phyloP scores from a whole-genome alignment of 2,329 filamentous ascomycete genomes.

The Colletotrichum euphorbiae region DNA sequence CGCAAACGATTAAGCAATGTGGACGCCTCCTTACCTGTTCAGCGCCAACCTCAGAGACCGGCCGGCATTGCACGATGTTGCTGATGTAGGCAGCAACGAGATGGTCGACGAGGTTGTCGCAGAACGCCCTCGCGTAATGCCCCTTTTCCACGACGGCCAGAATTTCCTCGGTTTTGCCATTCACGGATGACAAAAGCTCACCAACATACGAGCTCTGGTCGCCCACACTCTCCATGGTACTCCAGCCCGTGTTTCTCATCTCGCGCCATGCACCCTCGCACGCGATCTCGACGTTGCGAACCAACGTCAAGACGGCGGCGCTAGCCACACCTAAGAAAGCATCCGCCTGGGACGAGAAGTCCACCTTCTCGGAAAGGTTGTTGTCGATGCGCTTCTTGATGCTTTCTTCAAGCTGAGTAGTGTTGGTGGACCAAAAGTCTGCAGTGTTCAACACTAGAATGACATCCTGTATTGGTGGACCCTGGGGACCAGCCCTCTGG shows the following conservation, averaged over 20 bases:
- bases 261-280: conserved; percentile 93
- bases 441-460: conserved; percentile 94
- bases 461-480: conserved; percentile 75
- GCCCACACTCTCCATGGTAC: conserved; percentile 89
- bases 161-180: conserved; percentile 78
- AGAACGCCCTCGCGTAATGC: conserved; percentile 94
- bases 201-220: conserved; percentile 94
- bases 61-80: conserved; percentile 89
- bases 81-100: conserved; percentile 82
- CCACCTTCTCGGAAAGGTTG: conserved; percentile 79
- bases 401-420: conserved; percentile 92
- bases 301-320: conserved; percentile 84
- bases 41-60: conserved; percentile 92
- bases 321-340: conserved; percentile 95
- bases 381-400: conserved; percentile 91
- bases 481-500: conserved; percentile 66
- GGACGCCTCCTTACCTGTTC: conserved; percentile 73
- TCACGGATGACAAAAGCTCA: conserved; percentile 80
- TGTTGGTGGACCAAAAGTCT: conserved; percentile 96
- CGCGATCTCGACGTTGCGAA: conserved; percentile 83
- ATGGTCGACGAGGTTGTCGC: conserved; percentile 93
- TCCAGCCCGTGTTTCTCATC: conserved; percentile 97
- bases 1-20: not conserved
- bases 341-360: conserved; percentile 93
- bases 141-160: conserved; percentile 84